Base-by-base conservation (phyloP, 2,329 filamentous ascomycete genomes). In the Aspergillus novoparasiticus region DNA sequence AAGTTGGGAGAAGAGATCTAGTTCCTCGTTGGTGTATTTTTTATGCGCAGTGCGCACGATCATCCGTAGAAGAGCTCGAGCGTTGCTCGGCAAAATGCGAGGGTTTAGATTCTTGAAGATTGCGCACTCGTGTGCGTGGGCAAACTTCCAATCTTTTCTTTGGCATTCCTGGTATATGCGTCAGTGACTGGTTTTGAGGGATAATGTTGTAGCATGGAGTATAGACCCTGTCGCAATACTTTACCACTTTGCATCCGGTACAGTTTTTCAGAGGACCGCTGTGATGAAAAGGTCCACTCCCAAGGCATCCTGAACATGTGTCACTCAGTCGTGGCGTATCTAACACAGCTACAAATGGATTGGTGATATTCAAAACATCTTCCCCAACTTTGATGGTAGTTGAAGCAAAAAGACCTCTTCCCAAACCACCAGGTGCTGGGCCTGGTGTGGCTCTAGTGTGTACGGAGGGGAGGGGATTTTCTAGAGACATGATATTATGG, bases 111-210 rank as follows among this genome's bases (percentile, higher is more conserved):
- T 73, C 50, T 79, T 78, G 58, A 85, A 83, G 8, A 85, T 79
- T 32, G 82, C 80, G 70, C 87, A 90, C 74, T 89, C 86, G 62
- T 83, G 75, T 60, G 86, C 87, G 76, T 90, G 87, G 11, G 80
- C 79, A 21, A 81, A 78, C 58, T 82, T 84, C 87, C 87, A 90
- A 30, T 86, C 83, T 68, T 82, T 80, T 50, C 79, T 76, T 76
- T 90, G 87, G 71, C 87, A 90, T 32, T 71, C 76, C 85, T 89
- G 34, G n/a, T 55, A 59, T 56, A 50, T 30, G 28, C 43, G 43
- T 63, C 30, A 66, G 61, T 60, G n/a, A 12, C 11, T 46, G 39
- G 26, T 16, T 16, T 46, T 43, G 23, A 34, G 16, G 8, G 16
- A n/a, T 6, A 19, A 43, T 10, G 3, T 39, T 39, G 21, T 14